Percentiles rank a stretch among this genome's conserved stretches.
phyloP scores from a whole-genome alignment of 1,284 basidiomycete genomes.

The Gomphus sp. region DNA sequence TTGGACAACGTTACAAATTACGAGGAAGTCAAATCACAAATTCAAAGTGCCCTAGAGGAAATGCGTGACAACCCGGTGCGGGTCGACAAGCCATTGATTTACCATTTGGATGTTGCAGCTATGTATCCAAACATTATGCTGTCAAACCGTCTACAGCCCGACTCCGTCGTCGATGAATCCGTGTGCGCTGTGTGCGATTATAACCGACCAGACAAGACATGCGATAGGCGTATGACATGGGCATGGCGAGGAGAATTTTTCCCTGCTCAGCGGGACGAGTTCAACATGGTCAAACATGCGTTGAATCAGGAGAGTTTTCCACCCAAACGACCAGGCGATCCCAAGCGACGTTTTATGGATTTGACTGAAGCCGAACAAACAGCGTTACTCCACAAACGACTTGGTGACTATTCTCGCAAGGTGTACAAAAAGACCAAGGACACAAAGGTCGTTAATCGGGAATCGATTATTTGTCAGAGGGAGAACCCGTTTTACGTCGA shows the following conservation, averaged over 20 bases:
- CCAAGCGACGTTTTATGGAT: conserved; percentile 79
- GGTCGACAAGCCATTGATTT: conserved; percentile 90
- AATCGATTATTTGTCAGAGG: conserved; percentile 94
- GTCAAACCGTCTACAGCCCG: conserved; percentile 96
- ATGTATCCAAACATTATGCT: conserved; percentile 99
- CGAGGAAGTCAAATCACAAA: conserved; percentile 81
- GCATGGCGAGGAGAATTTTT: conserved; percentile 99
- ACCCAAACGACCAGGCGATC: conserved; percentile 62
- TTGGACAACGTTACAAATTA: conserved; percentile 92
- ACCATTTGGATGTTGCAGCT: conserved; percentile 97
- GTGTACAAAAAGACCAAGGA: conserved; percentile 99
- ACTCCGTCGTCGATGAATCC: conserved; percentile 95
- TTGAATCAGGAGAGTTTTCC: conserved; percentile 94
- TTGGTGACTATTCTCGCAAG: conserved; percentile 97
- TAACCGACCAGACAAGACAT: conserved; percentile 92
- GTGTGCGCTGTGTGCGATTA: conserved; percentile 98
- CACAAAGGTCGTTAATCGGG: conserved; percentile 90
- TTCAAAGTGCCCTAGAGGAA: conserved; percentile 72
- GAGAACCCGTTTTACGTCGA: conserved; percentile 99
- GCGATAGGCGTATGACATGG: conserved; percentile 94
- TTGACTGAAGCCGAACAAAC: conserved; percentile 85
- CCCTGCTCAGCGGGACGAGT: conserved; percentile 95
- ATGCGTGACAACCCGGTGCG: conserved; percentile 91
- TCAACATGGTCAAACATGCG: conserved; percentile 98
- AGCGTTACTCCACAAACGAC: conserved; percentile 88